Evolutionary conservation across 805 yeast genomes (phyloP).

Genomic region (Saccharomycopsis javanensis): DNA sequence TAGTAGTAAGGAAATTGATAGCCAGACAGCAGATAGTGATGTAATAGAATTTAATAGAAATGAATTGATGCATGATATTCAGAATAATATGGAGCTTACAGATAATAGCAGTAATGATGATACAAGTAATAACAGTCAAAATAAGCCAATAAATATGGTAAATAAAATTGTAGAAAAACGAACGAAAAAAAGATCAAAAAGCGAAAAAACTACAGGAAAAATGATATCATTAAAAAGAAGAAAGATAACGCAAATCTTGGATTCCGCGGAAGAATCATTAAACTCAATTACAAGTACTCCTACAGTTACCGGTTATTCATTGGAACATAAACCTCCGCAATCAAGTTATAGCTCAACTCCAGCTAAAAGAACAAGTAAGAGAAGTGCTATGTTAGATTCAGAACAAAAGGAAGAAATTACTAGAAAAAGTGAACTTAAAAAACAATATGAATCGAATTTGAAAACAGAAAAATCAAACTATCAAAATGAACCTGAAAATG

Average conservation of each 20-base stretch:
- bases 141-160: not conserved
- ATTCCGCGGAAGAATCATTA: not conserved
- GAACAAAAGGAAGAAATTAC: not conserved
- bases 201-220: not conserved
- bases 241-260: not conserved
- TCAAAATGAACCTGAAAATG: not conserved
- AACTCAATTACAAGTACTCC: not conserved
- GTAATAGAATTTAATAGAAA: not conserved
- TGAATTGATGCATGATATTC: not conserved
- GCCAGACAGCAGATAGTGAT: not conserved
- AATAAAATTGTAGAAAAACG: not conserved
- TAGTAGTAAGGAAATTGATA: not conserved
- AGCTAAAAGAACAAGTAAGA: slow-evolving; percentile 4
- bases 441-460: not conserved
- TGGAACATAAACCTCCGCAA: slow-evolving; percentile 14
- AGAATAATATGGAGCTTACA: not conserved
- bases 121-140: not conserved
- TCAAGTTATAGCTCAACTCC: not conserved
- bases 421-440: not conserved
- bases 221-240: not conserved
- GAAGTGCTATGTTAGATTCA: not conserved
- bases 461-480: not conserved
- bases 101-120: not conserved
- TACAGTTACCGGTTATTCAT: slow-evolving; percentile 15
- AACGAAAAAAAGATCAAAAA: not conserved